Percentiles rank a stretch among this genome's conserved stretches.
phyloP scores from a whole-genome alignment of 306 rosid species.

The Prunus mongolica region DNA sequence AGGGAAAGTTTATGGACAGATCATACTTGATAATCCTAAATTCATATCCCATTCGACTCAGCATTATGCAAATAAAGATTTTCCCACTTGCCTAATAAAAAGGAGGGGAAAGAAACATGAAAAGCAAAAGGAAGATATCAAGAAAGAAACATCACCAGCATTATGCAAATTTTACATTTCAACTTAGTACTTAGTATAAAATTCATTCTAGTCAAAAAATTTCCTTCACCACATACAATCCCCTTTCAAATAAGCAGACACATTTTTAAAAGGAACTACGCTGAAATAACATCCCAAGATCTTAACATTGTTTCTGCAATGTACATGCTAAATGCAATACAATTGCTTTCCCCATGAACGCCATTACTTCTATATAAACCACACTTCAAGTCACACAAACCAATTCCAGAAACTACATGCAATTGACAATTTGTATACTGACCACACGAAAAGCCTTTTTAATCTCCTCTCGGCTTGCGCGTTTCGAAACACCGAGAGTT shows the following conservation, averaged over 20 bases:
- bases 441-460: conserved; percentile 75
- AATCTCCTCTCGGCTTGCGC: conserved; percentile 71
- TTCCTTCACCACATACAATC: not conserved
- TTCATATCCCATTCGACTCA: not conserved
- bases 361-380: not conserved
- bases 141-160: not conserved
- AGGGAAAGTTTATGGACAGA: not conserved
- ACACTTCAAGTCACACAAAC: not conserved
- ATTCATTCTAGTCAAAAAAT: not conserved
- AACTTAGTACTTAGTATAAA: not conserved
- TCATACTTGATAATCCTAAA: not conserved
- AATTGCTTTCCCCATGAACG: not conserved
- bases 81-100: too few species aligned
- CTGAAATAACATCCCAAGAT: not conserved
- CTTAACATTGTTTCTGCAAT: not conserved
- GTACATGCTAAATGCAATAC: not conserved
- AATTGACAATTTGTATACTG: conserved; percentile 25
- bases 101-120: not conserved
- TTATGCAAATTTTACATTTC: not conserved
- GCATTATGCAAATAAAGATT: too few species aligned
- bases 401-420: not conserved
- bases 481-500: conserved; percentile 60
- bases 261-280: not conserved
- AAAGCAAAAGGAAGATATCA: not conserved
- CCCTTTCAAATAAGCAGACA: not conserved